phyloP scores from a whole-genome alignment of 2,329 filamentous ascomycete species.

The Paradendryphiella salina region DNA sequence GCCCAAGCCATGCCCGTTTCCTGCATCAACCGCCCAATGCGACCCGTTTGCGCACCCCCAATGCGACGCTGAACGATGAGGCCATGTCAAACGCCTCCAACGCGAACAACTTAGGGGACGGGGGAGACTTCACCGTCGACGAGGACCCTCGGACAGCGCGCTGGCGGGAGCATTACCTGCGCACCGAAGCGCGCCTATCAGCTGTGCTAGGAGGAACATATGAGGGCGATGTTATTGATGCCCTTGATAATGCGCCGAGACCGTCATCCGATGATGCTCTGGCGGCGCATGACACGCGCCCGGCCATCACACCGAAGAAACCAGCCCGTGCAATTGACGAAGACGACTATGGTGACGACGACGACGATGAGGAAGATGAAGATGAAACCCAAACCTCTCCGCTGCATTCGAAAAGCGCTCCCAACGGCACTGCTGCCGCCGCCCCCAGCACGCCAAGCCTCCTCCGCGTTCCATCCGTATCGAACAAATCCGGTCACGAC shows the following conservation, averaged over 20 bases:
- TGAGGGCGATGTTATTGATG: conserved; percentile 29
- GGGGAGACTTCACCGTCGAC: conserved; percentile 49
- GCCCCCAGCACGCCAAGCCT: conserved; percentile 64
- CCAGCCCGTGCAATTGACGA: conserved; percentile 78
- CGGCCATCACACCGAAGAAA: conserved; percentile 66
- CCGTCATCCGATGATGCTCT: conserved; percentile 36
- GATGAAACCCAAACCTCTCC: conserved; percentile 51
- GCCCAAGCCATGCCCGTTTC: conserved; percentile 49
- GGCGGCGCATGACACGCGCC: conserved; percentile 51
- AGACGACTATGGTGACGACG: conserved; percentile 83
- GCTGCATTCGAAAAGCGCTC: conserved; percentile 57
- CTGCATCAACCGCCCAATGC: conserved; percentile 42
- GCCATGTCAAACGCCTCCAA: conserved; percentile 46
- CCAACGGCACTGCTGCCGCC: conserved; percentile 58
- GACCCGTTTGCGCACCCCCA: conserved; percentile 48
- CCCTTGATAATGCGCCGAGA: conserved; percentile 27
- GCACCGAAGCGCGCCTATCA: conserved; percentile 75
- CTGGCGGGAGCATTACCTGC: conserved; percentile 77
- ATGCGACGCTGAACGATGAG: conserved; percentile 51
- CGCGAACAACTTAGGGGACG: conserved; percentile 44
- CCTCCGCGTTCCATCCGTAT: conserved; percentile 66
- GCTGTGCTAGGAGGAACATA: conserved; percentile 66
- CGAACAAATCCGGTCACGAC: conserved; percentile 65
- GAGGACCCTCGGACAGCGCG: conserved; percentile 56
- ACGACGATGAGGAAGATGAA: conserved; percentile 59